Evolutionary conservation across 2,329 filamentous ascomycete species (phyloP).

Genomic region (Teratosphaeria destructans): DNA sequence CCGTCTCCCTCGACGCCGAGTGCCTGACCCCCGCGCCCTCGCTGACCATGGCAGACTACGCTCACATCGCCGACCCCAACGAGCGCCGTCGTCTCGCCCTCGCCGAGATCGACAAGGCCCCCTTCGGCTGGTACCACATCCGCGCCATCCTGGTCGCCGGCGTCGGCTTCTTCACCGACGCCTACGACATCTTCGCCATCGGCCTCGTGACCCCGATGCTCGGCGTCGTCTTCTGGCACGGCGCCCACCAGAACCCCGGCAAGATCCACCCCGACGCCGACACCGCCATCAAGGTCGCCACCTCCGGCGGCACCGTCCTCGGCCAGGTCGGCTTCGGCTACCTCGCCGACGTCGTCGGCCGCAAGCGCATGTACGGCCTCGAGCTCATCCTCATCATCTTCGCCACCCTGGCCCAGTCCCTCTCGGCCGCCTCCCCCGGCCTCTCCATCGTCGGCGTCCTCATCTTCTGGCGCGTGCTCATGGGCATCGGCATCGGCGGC

Average conservation of each 20-base stretch:
- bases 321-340: constrained; percentile 73
- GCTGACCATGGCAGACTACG: constrained; percentile 48
- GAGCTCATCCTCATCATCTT: constrained; percentile 74
- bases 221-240: constrained; percentile 61
- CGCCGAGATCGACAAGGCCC: constrained; percentile 70
- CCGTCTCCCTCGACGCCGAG: background rate
- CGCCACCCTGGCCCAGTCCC: constrained; percentile 61
- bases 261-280: constrained; percentile 58
- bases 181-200: constrained; percentile 68
- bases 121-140: constrained; percentile 77
- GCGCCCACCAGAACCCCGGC: constrained; percentile 25
- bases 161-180: constrained; percentile 67
- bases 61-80: constrained; percentile 56
- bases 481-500: constrained; percentile 70
- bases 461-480: constrained; percentile 73
- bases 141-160: constrained; percentile 68
- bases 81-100: constrained; percentile 70
- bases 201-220: constrained; percentile 65
- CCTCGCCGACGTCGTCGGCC: constrained; percentile 63
- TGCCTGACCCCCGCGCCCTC: background rate
- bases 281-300: constrained; percentile 76
- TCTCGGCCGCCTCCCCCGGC: constrained; percentile 52
- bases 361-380: constrained; percentile 67
- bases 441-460: constrained; percentile 55
- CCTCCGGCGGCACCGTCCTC: constrained; percentile 66